These are phyloP conservation scores for Cladorrhinum sp. DNA, from an alignment of 2,329 filamentous ascomycete species.

Conservation along the genomic window DNA sequence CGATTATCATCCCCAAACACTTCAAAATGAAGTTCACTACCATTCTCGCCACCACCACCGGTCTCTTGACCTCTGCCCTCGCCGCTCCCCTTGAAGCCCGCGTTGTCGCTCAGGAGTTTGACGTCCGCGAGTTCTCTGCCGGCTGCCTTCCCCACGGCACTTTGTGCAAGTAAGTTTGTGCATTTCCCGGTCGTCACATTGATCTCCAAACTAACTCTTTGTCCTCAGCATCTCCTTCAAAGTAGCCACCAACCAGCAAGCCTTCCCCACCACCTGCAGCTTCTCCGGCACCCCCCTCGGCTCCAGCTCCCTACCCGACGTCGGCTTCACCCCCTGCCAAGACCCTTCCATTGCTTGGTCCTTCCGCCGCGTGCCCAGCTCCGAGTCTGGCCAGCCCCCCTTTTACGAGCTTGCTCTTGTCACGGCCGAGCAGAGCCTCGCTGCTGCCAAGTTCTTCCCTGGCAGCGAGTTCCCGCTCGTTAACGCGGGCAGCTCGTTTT, in stretches of 20 bases:
- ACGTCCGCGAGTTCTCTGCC: constrained; percentile 30
- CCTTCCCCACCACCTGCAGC: constrained; percentile 16
- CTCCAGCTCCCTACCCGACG: constrained; percentile 42
- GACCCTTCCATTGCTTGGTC: constrained; percentile 33
- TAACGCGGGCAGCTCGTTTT: constrained; percentile 6
- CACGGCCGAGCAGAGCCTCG: constrained; percentile 19
- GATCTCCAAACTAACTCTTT: neutral
- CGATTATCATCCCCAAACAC: constrained; percentile 26
- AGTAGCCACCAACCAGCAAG: constrained; percentile 20
- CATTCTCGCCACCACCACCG: constrained; percentile 20
- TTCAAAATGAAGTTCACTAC: constrained; percentile 35
- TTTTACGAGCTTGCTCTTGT: constrained; percentile 17
- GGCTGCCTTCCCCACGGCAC: constrained; percentile 31
- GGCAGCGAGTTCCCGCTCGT: constrained; percentile 9
- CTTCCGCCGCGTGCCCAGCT: constrained; percentile 14
- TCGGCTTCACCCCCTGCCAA: constrained; percentile 49
- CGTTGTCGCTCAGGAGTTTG: constrained; percentile 26
- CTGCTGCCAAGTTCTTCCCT: constrained; percentile 12
- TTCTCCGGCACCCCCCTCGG: constrained; percentile 13
- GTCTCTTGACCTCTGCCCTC: constrained; percentile 24
- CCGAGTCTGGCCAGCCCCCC: neutral
- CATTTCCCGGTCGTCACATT: constrained; percentile 15
- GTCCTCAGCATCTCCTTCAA: constrained; percentile 18
- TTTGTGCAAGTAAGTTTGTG: constrained; percentile 27
- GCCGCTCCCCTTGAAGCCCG: constrained; percentile 23